Evolutionary conservation across 371 early-diverging fungal species (phyloP), one percentile per base, ranked within the genome.

Genomic region (Vittaforma corneae): DNA sequence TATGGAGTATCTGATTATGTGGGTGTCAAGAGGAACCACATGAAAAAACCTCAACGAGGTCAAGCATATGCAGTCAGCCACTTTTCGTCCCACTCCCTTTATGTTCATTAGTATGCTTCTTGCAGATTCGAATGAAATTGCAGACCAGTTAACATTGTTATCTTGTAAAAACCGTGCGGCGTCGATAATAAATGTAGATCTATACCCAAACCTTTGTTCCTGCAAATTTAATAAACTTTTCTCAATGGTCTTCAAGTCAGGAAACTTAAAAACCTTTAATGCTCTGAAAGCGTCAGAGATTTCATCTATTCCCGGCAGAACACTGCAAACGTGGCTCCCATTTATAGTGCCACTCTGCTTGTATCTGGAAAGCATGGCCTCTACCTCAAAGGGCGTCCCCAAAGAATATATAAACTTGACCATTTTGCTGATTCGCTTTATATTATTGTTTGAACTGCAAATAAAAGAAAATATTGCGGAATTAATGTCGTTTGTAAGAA

Each of bases 391-490:
- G 20, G 42, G 42, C 42, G 20, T 16, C 55, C 32, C 38, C 28
- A 56, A 47, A 1, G 61, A 55, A 45, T 62, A 74, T 22, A 78
- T 57, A 70, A 44, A 65, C 18, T 48, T 64, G 64, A 89, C 91
- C 92, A 92, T 91, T 64, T 79, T 81, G 9, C 89, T 85, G 35
- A 96, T 94, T 32, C 95, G 81, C 22, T 82, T 70, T 38, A 96
- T 90, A 79, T 92, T 91, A 81, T 96, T 96, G 81, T 93, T 93
- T 56, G 84, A 81, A 1, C 89, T 86, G 78, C 93, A 93, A 30
- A 96, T 92, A 70, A 96, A 94, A 11, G 86, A 83, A 48, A 96
- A 79, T 47, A 92, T 68, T 59, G 85, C 89, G 73, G 92, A 91
- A 62, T 86, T 80, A 1, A 92, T 89, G 56, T 87, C 87, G 62